These are phyloP conservation scores for Hansenula anomala DNA, from an alignment of 1,139 yeast genomes.

Conservation along the genomic window DNA sequence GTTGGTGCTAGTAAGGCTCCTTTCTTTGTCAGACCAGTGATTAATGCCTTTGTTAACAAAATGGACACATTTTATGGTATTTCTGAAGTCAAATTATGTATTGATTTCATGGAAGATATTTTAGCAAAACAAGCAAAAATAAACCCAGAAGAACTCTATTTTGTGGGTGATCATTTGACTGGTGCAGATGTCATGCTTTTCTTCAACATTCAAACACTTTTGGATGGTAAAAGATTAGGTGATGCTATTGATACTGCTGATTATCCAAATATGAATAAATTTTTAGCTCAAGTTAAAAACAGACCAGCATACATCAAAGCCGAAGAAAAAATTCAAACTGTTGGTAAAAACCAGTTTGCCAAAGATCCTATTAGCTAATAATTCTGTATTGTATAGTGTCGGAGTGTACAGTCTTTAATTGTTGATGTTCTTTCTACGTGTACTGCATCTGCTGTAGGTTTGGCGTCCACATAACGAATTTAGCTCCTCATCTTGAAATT, in stretches of 20 bases:
- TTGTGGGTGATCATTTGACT: conserved; percentile 50
- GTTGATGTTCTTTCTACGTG: too few species aligned
- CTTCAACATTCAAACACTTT: conserved; percentile 30
- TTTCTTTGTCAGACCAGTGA: conserved; percentile 37
- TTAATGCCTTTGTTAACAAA: conserved; percentile 33
- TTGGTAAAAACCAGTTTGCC: not conserved
- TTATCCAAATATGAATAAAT: conserved; percentile 17
- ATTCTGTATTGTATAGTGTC: too few species aligned
- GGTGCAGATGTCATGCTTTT: conserved; percentile 52
- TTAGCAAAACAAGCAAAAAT: conserved; percentile 31
- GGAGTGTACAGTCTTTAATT: too few species aligned
- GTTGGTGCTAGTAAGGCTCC: conserved; percentile 40
- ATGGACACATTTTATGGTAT: conserved; percentile 36
- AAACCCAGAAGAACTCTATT: conserved; percentile 27
- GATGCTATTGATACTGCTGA: conserved; percentile 7
- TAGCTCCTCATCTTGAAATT: too few species aligned
- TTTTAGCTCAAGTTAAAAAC: conserved; percentile 13
- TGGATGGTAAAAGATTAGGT: conserved; percentile 7
- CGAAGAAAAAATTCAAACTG: not conserved
- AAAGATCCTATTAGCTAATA: too few species aligned
- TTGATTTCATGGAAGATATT: conserved; percentile 36
- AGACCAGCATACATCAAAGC: conserved; percentile 15
- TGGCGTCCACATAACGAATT: too few species aligned
- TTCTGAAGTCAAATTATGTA: conserved; percentile 34
- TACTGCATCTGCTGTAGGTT: too few species aligned